A percentile compares a stretch with the other conserved stretches of the same genome.
Conservation (phyloP, 257 asterid species). For the Orobanche coerulescens region DNA sequence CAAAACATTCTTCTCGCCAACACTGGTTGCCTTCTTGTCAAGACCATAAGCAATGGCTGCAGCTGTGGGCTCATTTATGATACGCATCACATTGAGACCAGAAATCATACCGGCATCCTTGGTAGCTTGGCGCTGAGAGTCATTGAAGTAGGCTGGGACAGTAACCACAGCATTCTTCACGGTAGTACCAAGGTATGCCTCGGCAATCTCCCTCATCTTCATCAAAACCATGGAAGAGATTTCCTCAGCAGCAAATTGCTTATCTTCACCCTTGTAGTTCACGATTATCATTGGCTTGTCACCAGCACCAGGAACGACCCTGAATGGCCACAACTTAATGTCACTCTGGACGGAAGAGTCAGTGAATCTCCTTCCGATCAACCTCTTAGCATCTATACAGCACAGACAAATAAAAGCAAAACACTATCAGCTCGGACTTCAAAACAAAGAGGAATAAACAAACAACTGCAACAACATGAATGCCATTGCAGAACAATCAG, state of each 20-base stretch:
- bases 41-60: conserved; percentile 53
- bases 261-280: conserved; percentile 46
- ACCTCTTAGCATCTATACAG: conserved; percentile 38
- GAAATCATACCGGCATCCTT: conserved; percentile 52
- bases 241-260: conserved; percentile 52
- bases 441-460: not conserved
- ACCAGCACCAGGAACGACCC: conserved; percentile 36
- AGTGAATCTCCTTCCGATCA: conserved; percentile 42
- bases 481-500: too few relatives aligned
- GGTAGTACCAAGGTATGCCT: conserved; percentile 39
- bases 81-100: conserved; percentile 44
- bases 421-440: not conserved
- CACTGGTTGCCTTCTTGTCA: conserved; percentile 54
- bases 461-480: too few relatives aligned
- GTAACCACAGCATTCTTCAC: conserved; percentile 49
- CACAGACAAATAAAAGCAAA: not conserved
- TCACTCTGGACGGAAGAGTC: conserved; percentile 49
- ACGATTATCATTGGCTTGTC: conserved; percentile 47
- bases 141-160: conserved; percentile 49
- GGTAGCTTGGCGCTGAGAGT: conserved; percentile 49
- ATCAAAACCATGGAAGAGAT: conserved; percentile 50
- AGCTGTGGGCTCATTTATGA: conserved; percentile 49
- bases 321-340: conserved; percentile 50
- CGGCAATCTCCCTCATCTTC: conserved; percentile 51
- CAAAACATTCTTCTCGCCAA: conserved; percentile 47